These are phyloP conservation scores for Dendrobium nobile DNA, from an alignment of 106 monocot species.

Conservation along the genomic window DNA sequence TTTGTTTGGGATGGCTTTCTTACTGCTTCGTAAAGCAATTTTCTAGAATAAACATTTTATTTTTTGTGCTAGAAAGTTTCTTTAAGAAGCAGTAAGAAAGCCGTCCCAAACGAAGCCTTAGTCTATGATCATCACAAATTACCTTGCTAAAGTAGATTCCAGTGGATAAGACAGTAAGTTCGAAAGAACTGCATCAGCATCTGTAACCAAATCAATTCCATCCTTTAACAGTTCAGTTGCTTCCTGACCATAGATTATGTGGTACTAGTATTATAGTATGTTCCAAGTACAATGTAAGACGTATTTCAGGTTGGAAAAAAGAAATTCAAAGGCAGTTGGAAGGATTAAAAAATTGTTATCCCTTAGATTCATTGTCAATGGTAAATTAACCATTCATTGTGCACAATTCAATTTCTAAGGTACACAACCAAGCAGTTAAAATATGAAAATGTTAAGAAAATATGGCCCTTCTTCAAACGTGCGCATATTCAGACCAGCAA, in stretches of 20 bases:
- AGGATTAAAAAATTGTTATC: neutral
- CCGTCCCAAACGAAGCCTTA: neutral
- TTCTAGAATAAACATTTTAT: no score
- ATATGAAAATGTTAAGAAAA: neutral
- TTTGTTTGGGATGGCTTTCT: no score
- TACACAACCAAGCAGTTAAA: neutral
- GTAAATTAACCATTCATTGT: neutral
- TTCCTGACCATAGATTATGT: conserved; percentile 45
- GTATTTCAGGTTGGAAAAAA: neutral
- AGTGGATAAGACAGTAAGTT: conserved; percentile 88
- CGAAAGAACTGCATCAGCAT: conserved; percentile 50
- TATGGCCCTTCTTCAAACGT: neutral
- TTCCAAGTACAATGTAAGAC: neutral
- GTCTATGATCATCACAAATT: neutral
- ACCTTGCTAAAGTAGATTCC: conserved; percentile 75
- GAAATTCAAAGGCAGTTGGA: neutral
- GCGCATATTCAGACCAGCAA: no score
- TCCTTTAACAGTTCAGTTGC: conserved; percentile 82
- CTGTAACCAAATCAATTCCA: conserved; percentile 83
- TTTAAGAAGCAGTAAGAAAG: no score
- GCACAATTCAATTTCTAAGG: neutral
- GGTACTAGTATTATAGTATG: neutral
- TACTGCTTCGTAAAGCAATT: no score
- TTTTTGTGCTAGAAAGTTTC: no score
- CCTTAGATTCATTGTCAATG: neutral